Evolutionary conservation across 139 green algal species (phyloP).

Genomic region (Penium margaritaceum): DNA sequence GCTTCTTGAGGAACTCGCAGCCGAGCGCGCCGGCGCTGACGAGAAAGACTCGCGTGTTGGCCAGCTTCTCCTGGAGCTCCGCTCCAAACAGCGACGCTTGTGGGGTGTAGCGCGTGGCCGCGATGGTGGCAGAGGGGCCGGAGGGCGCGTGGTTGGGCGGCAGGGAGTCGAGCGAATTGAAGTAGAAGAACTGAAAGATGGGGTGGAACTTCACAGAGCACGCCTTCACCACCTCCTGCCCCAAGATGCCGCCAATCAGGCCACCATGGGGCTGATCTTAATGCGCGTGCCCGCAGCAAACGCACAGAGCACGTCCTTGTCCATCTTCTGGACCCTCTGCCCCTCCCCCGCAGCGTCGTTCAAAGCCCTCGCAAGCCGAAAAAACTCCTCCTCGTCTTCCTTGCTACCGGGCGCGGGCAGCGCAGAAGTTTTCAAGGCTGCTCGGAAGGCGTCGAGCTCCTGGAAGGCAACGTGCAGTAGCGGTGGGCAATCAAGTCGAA

Average conservation of each 20-base stretch:
- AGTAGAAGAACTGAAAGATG: slow-evolving; percentile 65
- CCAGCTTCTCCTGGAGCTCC: slow-evolving; percentile 56
- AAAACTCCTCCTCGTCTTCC: no score
- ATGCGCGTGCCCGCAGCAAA: slow-evolving; percentile 9
- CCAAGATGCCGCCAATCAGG: slow-evolving; percentile 91
- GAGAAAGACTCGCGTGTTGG: slow-evolving; percentile 75
- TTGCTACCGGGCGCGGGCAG: no score
- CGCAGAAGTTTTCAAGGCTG: no score
- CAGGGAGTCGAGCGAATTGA: slow-evolving; percentile 46
- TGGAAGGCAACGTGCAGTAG: slow-evolving; percentile 90
- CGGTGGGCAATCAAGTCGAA: slow-evolving; percentile 84
- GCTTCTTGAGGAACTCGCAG: slow-evolving; percentile 98
- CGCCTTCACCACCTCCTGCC: slow-evolving; percentile 95
- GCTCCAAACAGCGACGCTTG: slow-evolving; percentile 74
- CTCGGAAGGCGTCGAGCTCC: slow-evolving; percentile 76
- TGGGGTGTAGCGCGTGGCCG: not conserved
- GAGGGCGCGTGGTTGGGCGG: slow-evolving; percentile 31
- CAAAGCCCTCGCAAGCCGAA: no score
- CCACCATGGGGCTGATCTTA: slow-evolving; percentile 73
- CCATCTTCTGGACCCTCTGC: slow-evolving; percentile 31
- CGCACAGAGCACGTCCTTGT: slow-evolving; percentile 22
- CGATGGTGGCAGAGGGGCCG: not conserved
- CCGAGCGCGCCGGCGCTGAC: slow-evolving; percentile 91
- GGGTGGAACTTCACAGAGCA: slow-evolving; percentile 92
- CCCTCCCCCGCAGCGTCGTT: no score